Evolutionary conservation across 2,329 filamentous ascomycete genomes (phyloP).

Genomic region (Sporothrix dimorphospora): DNA sequence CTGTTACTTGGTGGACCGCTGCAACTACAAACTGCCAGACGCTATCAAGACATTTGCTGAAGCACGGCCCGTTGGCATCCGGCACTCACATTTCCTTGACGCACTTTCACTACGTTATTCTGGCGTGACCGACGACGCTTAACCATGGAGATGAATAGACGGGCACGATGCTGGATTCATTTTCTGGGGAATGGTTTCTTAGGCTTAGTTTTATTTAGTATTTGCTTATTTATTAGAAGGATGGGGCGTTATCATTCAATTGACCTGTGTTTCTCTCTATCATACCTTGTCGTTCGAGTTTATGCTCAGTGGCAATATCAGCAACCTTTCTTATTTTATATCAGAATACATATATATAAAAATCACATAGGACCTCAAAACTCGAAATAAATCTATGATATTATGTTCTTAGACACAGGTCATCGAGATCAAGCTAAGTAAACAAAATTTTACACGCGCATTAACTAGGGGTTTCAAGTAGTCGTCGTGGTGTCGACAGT

Average conservation of each 20-base stretch:
- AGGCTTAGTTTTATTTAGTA: not conserved
- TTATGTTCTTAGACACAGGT: too few species aligned
- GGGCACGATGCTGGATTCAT: not conserved
- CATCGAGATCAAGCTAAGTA: too few species aligned
- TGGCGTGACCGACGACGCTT: conserved; percentile 17
- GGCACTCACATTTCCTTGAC: conserved; percentile 87
- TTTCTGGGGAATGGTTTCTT: not conserved
- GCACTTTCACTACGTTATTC: conserved; percentile 76
- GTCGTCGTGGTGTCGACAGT: too few species aligned
- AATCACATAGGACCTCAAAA: too few species aligned
- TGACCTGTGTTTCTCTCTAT: not conserved
- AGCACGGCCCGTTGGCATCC: conserved; percentile 78
- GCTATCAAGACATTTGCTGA: conserved; percentile 78
- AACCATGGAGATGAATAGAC: not conserved
- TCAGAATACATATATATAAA: too few species aligned
- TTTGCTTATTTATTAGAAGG: not conserved
- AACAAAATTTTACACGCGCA: too few species aligned
- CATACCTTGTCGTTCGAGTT: too few species aligned
- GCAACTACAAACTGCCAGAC: conserved; percentile 70
- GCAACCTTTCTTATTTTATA: too few species aligned
- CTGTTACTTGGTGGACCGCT: conserved; percentile 84
- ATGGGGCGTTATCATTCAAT: conserved; percentile 22
- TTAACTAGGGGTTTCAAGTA: too few species aligned
- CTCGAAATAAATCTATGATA: too few species aligned
- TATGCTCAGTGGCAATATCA: too few species aligned